phyloP scores from a whole-genome alignment of 768 basidiomycete genomes.

The Lentinula sp. region DNA sequence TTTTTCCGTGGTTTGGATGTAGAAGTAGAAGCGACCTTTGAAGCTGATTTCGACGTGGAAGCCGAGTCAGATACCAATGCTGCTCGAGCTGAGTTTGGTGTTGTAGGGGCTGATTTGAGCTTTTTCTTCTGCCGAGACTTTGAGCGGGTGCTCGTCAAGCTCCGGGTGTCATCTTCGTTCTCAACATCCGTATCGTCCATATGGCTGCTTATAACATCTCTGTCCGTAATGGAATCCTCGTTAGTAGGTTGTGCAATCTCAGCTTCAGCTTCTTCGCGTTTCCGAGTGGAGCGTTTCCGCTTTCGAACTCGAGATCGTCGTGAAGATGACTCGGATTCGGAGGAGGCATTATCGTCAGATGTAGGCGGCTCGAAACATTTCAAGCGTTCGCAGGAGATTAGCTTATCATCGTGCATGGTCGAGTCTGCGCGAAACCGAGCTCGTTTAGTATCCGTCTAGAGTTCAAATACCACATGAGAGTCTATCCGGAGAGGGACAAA shows the following conservation, averaged over 20 bases:
- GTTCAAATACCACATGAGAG: neutral
- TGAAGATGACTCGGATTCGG: constrained; percentile 15
- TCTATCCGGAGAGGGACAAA: neutral
- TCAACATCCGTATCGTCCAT: constrained; percentile 5
- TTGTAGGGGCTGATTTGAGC: neutral
- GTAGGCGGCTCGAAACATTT: constrained; percentile 46
- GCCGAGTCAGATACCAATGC: neutral
- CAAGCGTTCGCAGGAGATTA: constrained; percentile 49
- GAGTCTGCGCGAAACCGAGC: constrained; percentile 79
- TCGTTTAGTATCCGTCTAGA: constrained; percentile 64
- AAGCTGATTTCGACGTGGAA: neutral
- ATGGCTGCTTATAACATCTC: no score
- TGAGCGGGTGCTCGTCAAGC: constrained; percentile 14
- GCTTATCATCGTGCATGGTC: constrained; percentile 58
- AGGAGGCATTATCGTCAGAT: constrained; percentile 12
- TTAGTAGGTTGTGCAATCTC: neutral
- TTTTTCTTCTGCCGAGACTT: constrained; percentile 2
- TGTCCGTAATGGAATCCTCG: neutral
- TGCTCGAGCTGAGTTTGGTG: neutral
- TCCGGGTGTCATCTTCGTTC: constrained; percentile 6
- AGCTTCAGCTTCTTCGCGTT: constrained; percentile 12
- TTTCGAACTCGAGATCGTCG: constrained; percentile 9
- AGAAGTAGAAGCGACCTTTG: neutral
- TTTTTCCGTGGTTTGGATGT: constrained; percentile 12
- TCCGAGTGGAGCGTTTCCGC: constrained; percentile 10